Evolutionary conservation across 106 monocot species (phyloP), one percentile per base, ranked within the genome.

Genomic region (Ottelia alismoides): DNA sequence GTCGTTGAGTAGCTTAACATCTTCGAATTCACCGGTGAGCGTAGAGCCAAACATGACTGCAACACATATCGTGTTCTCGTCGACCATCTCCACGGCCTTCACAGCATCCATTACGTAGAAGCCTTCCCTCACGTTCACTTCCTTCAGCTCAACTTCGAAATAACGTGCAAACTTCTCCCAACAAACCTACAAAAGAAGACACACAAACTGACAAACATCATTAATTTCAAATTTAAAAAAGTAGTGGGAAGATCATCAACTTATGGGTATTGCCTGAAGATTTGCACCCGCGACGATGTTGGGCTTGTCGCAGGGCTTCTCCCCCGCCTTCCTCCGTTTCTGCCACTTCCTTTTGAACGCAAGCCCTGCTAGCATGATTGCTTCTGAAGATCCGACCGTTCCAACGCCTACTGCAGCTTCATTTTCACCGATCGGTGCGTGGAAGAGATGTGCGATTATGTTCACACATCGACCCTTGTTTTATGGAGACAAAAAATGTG

Each of bases 151-250:
- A 4, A 94, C 93, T 68, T 94, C 88, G 49, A 94, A 94, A 30
- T 91, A 94, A 47, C 84, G 83, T 23, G 94, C 84, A 63, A 92
- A 92, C 70, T 88, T 94, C 71, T 88, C 94, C 94, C 94, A 94
- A 59, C 88, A 84, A 50, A 88, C 94, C 94, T 93, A 52, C 22
- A 43, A 43, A 6, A 43, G 40, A 16, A 7, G 40, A 43, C 40
- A 43, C 48, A 25, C 2, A 49, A 49, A 19, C n/a, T 4, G 20
- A 20, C 16, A 49, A 0, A 6, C 35, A 6, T 35, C 35, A 35
- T n/a, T n/a, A n/a, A n/a, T n/a, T n/a, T n/a, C 35, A 49, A 0
- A 49, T n/a, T n/a, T 0, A 18, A 49, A 6, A n/a, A 5, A 1
- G 4, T 49, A 10, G 52, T 22, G 9, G 4, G 11, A 25, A 25